Evolutionary conservation across 2,329 filamentous ascomycete species (phyloP), one percentile per base, ranked within the genome.

Genomic region (Botryosphaeria dothidea): DNA sequence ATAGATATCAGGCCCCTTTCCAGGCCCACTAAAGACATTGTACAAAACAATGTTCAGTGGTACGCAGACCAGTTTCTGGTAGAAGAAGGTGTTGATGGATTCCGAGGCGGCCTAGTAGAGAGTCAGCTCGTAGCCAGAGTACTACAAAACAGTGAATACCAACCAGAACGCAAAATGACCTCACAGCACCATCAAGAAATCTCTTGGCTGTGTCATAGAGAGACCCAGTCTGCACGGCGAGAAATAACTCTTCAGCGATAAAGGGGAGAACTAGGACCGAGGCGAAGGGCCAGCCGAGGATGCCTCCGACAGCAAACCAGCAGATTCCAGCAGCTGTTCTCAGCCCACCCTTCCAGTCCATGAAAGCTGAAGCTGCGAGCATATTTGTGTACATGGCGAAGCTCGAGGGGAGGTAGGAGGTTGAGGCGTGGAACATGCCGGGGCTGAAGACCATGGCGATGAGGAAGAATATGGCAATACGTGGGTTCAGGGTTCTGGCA

Each of bases 331-430:
- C 85, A 0, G 91, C 89, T 0, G 92, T 96, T 76, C 90, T 92
- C 51, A 93, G 81, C 0, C 92, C 91, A 21, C 89, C 89, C 41
- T 86, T 86, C 90, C 92, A 95, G 78, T 97, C 92, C 86, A 99
- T 90, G 77, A 98, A 99, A 0, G 92, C 88, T 1, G 93, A 86
- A 64, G 93, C 87, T 11, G 93, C 95, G 7, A 98, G 82, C 84
- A 95, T 95, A 15, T 88, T 89, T 66, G 89, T 91, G 76, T 96
- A 97, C 95, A 99, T 99, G 73, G 95, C 91, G 74, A 99, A 99
- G 77, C 91, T 97, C 8, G 93, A 97, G 0, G 95, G 95, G 4
- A 99, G 82, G 73, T 92, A 97, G 5, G 94, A 88, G 1, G 91
- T 86, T 65, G 92, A 92, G 4, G 95, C 90, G 77, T 97, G 92